A percentile compares a stretch with the other conserved stretches of the same genome.
Conservation (phyloP, 1,284 basidiomycete genomes). For the Somion occarium region DNA sequence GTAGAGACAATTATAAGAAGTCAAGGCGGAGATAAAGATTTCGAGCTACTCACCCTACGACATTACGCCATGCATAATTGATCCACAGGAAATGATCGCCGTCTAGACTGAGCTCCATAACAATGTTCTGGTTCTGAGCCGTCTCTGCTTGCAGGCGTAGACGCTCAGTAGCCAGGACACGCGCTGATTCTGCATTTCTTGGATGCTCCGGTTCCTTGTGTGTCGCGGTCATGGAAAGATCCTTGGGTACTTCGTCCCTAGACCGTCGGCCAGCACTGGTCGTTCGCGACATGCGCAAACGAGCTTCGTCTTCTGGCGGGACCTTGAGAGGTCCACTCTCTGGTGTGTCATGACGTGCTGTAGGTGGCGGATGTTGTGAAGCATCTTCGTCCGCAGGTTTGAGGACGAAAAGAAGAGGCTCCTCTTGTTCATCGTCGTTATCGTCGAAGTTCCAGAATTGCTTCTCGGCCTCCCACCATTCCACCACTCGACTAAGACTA, state of each 20-base stretch:
- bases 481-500: conserved; percentile 91
- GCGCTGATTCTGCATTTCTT: conserved; percentile 56
- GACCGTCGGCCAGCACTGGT: conserved; percentile 48
- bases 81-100: conserved; percentile 92
- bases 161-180: conserved; percentile 79
- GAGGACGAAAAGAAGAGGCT: conserved; percentile 85
- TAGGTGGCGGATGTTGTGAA: conserved; percentile 31
- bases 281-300: conserved; percentile 43
- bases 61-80: conserved; percentile 91
- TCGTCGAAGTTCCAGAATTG: conserved; percentile 99
- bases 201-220: conserved; percentile 21
- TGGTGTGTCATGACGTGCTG: conserved; percentile 28
- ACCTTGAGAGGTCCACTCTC: conserved; percentile 31
- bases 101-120: conserved; percentile 92
- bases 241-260: conserved; percentile 54
- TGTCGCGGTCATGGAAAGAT: conserved; percentile 33
- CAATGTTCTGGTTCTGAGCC: conserved; percentile 91
- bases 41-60: conserved; percentile 75
- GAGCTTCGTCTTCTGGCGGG: conserved; percentile 54
- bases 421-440: conserved; percentile 85
- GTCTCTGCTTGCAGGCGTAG: conserved; percentile 85
- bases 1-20: conserved; percentile 9
- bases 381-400: conserved; percentile 66
- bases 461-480: conserved; percentile 99
- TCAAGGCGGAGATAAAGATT: conserved; percentile 3